Evolutionary conservation across 495 filamentous ascomycete species (phyloP).

Genomic region (Patellaria atrata): DNA sequence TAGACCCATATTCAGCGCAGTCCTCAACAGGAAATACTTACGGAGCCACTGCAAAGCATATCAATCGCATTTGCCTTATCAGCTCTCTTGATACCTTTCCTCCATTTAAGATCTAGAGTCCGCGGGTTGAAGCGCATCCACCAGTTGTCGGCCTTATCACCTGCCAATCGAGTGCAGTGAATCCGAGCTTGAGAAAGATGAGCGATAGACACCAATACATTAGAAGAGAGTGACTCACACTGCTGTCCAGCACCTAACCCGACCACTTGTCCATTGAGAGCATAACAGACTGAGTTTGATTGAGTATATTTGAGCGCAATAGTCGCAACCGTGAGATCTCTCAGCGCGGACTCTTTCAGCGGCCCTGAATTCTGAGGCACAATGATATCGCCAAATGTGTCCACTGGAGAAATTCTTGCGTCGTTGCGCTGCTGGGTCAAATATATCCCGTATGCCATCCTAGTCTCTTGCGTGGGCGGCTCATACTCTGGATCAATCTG

Average conservation of each 20-base stretch:
- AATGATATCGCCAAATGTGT: slow-evolving; percentile 71
- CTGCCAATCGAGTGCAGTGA: slow-evolving; percentile 95
- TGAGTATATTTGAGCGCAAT: slow-evolving; percentile 97
- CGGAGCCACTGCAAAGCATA: slow-evolving; percentile 73
- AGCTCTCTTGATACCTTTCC: slow-evolving; percentile 86
- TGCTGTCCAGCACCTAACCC: slow-evolving; percentile 94
- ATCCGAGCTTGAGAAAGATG: slow-evolving; percentile 42
- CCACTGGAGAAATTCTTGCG: slow-evolving; percentile 61
- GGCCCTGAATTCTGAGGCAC: slow-evolving; percentile 59
- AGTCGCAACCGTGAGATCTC: slow-evolving; percentile 88
- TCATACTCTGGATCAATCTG: slow-evolving; percentile 84
- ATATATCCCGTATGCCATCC: slow-evolving; percentile 78
- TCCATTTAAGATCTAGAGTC: slow-evolving; percentile 79
- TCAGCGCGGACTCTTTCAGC: slow-evolving; percentile 65
- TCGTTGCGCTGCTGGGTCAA: slow-evolving; percentile 87
- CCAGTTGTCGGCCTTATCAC: slow-evolving; percentile 98
- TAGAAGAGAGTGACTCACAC: slow-evolving; percentile 29
- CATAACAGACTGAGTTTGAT: slow-evolving; percentile 97
- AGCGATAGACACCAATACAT: background rate
- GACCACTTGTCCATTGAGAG: slow-evolving; percentile 84
- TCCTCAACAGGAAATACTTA: too few relatives aligned
- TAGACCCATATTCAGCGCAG: too few relatives aligned
- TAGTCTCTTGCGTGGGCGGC: slow-evolving; percentile 57
- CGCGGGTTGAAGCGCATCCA: slow-evolving; percentile 95
- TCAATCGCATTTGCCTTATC: slow-evolving; percentile 99